Evolutionary conservation across 768 basidiomycete genomes (phyloP), one percentile per base, ranked within the genome.

Genomic region (Leccinellum albellum): DNA sequence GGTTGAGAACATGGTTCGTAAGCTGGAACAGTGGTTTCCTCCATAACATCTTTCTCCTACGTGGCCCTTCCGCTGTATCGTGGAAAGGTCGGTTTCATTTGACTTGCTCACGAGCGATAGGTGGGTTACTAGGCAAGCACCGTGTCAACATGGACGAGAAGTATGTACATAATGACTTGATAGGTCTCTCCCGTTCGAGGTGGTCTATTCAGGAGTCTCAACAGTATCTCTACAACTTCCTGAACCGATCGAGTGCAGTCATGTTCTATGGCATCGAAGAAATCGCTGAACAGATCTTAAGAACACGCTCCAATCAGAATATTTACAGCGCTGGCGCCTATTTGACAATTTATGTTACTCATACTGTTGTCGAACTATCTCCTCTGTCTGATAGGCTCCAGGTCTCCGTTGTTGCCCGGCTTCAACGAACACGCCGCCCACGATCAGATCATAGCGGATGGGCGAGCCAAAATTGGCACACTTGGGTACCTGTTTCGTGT

Each of bases 1-100:
- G 47, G 70, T 71, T 24, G 66, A 73, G 44, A 54, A 55, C 13
- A 71, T 73, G 49, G 47, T 68, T 29, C 47, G 20, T 20, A 68
- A 56, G 49, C 56, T 72, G 23, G 54, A 66, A 24, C 24, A 59
- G 13, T 73, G 66, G 65, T 72, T 72, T 49, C 48, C 66, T 49
- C 50, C 56, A 23, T 55, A 21, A 24, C n/a, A 32, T 17, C 9
- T 4, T 15, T 31, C 28, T 31, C 12, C 17, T 13, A 14, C 46
- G 6, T 9, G 9, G 44, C 3, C 13, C 21, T 14, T 20, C 23
- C 23, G 3, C 23, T 45, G 44, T 45, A 9, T 21, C 8, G 7
- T 45, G 13, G 13, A 45, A 21, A 21, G 12, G 21, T 3, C 14
- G 44, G 21, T 44, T 44, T 3, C 17, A 42, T 10, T 21, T 12